A percentile compares a stretch with the other conserved stretches of the same genome.
Conservation (phyloP, 768 basidiomycete genomes). For the Termitomyces heimii region DNA sequence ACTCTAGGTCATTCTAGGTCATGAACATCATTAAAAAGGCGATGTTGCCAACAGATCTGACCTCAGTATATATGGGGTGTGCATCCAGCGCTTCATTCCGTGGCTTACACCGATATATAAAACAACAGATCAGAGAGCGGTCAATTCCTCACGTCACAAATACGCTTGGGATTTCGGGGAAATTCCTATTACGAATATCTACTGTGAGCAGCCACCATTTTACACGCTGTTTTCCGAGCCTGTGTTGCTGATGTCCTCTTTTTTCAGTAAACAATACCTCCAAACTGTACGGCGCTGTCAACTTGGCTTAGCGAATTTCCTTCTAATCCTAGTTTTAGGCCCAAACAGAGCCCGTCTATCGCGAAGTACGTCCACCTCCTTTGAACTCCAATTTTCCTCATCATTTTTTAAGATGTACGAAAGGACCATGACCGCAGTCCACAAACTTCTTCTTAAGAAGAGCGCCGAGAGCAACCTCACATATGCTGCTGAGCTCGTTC, state of each 20-base stretch:
- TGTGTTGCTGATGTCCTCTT: not conserved
- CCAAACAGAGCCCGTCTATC: constrained; percentile 72
- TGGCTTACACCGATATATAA: not conserved
- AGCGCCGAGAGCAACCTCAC: constrained; percentile 53
- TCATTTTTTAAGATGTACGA: constrained; percentile 67
- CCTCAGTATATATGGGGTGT: constrained; percentile 81
- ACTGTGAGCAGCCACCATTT: constrained; percentile 37
- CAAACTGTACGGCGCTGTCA: constrained; percentile 52
- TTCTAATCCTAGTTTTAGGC: constrained; percentile 35
- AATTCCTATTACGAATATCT: constrained; percentile 95
- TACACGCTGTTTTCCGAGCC: not conserved
- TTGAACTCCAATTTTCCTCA: not conserved
- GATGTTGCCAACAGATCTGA: constrained; percentile 61
- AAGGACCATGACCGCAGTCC: constrained; percentile 76
- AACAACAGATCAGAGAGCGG: constrained; percentile 32
- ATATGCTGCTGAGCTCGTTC: constrained; percentile 81
- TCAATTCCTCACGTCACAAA: constrained; percentile 55
- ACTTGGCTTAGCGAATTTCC: not conserved
- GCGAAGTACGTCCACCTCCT: constrained; percentile 39
- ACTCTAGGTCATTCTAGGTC: constrained; percentile 22
- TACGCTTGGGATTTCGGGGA: constrained; percentile 89
- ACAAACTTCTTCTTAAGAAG: constrained; percentile 61
- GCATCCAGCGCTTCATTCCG: not conserved
- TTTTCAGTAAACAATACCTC: constrained; percentile 66
- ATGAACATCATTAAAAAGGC: constrained; percentile 67